Evolutionary conservation across 1,284 basidiomycete species (phyloP), one percentile per base, ranked within the genome.

Genomic region (Tylopilus orsonianus): DNA sequence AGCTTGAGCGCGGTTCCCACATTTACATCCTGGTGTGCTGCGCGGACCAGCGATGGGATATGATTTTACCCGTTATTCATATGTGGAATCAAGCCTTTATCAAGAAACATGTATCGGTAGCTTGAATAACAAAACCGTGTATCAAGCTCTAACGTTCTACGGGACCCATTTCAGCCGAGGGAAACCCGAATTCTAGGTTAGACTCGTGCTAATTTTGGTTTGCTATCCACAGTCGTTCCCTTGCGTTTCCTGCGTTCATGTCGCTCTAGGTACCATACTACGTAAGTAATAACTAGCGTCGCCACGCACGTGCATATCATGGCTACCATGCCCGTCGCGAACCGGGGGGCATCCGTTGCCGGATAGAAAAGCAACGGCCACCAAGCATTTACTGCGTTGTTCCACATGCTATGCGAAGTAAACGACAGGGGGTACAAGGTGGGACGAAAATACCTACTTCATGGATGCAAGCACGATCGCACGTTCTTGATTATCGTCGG

Each of bases 341-440:
- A 85, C 26, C 69, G 68, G 13, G 83, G 83, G 13, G 81, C 82
- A 50, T 85, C 83, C 12, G 81, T 82, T 3, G 82, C 81, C 19
- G 75, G 77, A 61, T 85, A 85, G 62, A 86, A 81, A 8, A 86
- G 73, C 14, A 85, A 71, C 34, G 81, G 75, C 82, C 81, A 85
- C 81, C 82, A 85, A 5, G 81, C 81, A 59, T 86, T 86, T 39
- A 86, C 64, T 23, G 73, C 81, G 56, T 85, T 85, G 66, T 81
- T 85, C 79, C 81, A 84, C 82, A 84, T 84, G 58, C 83, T 84
- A 42, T 22, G 5, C 18, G 34, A 46, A 53, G 19, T 42, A 39
- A 46, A 47, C 22, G 30, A 46, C 19, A 32, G 23, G 38, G 37
- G 8, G 2, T 44, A 34, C 18, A 34, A 44, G 40, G 44, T n/a